These are phyloP conservation scores for Gloeostereum incarnatum DNA, from an alignment of 768 basidiomycete species.

Conservation along the genomic window DNA sequence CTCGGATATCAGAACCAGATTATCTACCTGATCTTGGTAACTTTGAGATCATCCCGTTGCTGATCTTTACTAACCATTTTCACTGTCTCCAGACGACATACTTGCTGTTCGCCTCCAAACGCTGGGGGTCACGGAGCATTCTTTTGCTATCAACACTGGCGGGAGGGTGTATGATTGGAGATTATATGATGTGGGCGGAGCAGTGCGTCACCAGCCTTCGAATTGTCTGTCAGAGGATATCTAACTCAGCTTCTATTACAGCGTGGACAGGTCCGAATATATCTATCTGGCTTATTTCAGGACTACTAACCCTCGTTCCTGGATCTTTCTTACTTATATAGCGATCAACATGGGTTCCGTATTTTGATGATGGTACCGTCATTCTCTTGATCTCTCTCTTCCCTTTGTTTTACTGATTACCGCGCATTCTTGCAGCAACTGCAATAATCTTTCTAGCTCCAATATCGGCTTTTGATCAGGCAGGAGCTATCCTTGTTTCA, in stretches of 20 bases:
- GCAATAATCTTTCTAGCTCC: conserved; percentile 85
- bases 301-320: conserved; percentile 9
- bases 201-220: conserved; percentile 34
- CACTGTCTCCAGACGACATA: conserved; percentile 48
- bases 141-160: conserved; percentile 56
- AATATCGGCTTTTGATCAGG: conserved; percentile 84
- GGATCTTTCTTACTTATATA: conserved; percentile 17
- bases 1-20: conserved; percentile 56
- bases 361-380: conserved; percentile 73
- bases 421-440: conserved; percentile 47
- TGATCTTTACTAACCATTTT: conserved; percentile 1
- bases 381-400: conserved; percentile 8
- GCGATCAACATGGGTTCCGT: conserved; percentile 79
- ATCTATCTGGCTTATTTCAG: too few species aligned
- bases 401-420: not conserved
- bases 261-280: conserved; percentile 49
- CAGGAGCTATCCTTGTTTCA: too few species aligned
- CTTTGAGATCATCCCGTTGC: conserved; percentile 5
- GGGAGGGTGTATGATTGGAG: conserved; percentile 65
- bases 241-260: conserved; percentile 15
- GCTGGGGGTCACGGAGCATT: conserved; percentile 69
- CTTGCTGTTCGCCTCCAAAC: conserved; percentile 76
- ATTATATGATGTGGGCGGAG: conserved; percentile 79
- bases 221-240: not conserved
- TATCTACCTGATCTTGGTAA: conserved; percentile 67